Conservation (phyloP, 495 filamentous ascomycete genomes). For the Hypoxylon perforatum region DNA sequence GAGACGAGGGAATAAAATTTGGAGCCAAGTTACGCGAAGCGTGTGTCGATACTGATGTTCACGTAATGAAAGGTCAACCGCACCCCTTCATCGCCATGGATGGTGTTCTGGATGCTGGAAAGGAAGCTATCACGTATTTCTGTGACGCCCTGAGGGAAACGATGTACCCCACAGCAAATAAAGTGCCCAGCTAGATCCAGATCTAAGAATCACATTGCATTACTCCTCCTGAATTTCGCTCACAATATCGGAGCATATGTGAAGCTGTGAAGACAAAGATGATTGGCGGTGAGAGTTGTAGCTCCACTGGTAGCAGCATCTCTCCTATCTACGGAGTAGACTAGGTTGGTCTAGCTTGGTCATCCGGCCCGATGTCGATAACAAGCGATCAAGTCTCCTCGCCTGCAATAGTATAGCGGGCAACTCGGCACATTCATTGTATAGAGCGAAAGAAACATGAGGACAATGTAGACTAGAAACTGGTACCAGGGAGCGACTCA, state of each 20-base stretch:
- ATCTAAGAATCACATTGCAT: background rate
- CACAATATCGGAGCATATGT: too few species aligned
- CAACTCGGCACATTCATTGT: too few species aligned
- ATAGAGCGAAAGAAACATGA: background rate
- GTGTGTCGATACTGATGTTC: conserved; percentile 61
- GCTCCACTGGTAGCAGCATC: background rate
- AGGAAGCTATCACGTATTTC: conserved; percentile 64
- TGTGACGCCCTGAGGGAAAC: conserved; percentile 56
- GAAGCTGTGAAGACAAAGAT: background rate
- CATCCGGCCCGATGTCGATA: background rate
- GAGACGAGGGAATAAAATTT: conserved; percentile 64
- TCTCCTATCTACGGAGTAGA: conserved; percentile 57
- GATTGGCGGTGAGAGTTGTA: background rate
- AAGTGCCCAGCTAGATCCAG: background rate
- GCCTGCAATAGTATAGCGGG: too few species aligned
- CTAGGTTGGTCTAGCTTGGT: background rate
- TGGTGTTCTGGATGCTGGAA: conserved; percentile 63
- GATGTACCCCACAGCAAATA: conserved; percentile 22
- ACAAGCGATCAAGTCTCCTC: background rate
- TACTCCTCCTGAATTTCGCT: too few species aligned
- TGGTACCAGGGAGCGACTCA: background rate
- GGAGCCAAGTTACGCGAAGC: conserved; percentile 59
- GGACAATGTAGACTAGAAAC: background rate
- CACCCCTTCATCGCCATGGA: conserved; percentile 74
- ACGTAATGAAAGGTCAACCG: conserved; percentile 69